phyloP scores from a whole-genome alignment of 2,329 filamentous ascomycete species.

The Neurospora crassa region DNA sequence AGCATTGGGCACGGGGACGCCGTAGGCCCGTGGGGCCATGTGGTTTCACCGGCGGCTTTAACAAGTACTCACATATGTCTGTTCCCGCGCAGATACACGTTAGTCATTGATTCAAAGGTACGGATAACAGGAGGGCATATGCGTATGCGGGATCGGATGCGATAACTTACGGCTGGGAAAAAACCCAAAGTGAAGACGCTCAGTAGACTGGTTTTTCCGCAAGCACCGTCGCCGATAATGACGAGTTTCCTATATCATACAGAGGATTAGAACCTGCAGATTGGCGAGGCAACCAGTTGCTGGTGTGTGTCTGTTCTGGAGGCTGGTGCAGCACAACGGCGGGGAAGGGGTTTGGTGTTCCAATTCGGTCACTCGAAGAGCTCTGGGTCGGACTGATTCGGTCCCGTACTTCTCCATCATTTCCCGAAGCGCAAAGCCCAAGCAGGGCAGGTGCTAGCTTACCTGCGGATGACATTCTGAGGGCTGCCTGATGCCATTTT shows the following conservation, averaged over 20 bases:
- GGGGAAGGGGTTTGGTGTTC: background rate
- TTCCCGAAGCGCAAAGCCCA: background rate
- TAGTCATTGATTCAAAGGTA: conserved; percentile 17
- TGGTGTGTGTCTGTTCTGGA: background rate
- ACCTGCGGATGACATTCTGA: conserved; percentile 31
- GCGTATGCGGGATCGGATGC: background rate
- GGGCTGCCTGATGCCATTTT: conserved; percentile 25
- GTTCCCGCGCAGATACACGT: conserved; percentile 13
- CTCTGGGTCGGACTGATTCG: background rate
- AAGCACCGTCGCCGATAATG: conserved; percentile 94
- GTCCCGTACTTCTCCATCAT: background rate
- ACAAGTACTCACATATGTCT: conserved; percentile 48
- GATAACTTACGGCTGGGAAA: conserved; percentile 77
- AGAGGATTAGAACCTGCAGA: conserved; percentile 4
- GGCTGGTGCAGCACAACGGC: background rate
- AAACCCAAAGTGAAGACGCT: conserved; percentile 97
- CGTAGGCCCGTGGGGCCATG: background rate
- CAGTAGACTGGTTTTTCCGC: conserved; percentile 93
- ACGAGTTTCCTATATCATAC: conserved; percentile 67
- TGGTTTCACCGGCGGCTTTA: background rate
- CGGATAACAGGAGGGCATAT: conserved; percentile 4
- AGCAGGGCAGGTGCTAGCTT: conserved; percentile 4
- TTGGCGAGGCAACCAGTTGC: background rate
- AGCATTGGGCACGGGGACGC: background rate
- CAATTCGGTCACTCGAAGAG: background rate